Conservation (phyloP, 1,284 basidiomycete species). For the Ceratobasidium sp. region DNA sequence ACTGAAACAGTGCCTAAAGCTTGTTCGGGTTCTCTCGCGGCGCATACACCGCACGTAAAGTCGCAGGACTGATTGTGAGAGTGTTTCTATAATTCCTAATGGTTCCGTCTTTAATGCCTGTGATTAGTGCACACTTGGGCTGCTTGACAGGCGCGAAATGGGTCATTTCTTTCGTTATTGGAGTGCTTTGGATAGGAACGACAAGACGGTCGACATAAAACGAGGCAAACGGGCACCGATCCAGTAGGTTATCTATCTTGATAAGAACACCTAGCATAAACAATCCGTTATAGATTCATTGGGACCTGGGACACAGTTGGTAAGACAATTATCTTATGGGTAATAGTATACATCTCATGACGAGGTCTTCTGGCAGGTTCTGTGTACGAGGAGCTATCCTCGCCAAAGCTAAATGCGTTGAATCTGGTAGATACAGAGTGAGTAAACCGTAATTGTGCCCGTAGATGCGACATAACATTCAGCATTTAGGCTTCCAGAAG, state of each 20-base stretch:
- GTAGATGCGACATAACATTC: background rate
- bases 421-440: conserved; percentile 29
- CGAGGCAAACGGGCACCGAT: background rate
- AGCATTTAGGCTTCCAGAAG: conserved; percentile 2
- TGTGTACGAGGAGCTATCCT: conserved; percentile 20
- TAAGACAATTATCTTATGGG: background rate
- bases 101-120: background rate
- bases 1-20: conserved; percentile 3
- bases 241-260: background rate
- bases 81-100: background rate
- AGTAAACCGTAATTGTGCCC: background rate
- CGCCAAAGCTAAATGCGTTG: conserved; percentile 29
- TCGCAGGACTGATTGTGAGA: conserved; percentile 40
- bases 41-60: conserved; percentile 42
- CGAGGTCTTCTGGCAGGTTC: background rate
- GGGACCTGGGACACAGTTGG: conserved; percentile 31
- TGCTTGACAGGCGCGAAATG: conserved; percentile 36
- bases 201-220: background rate
- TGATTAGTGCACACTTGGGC: conserved; percentile 26
- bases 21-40: conserved; percentile 41
- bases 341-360: background rate
- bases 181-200: conserved; percentile 30
- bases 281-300: background rate
- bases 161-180: conserved; percentile 39
- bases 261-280: background rate